These are phyloP conservation scores for Phanerochaete carnosa DNA, from an alignment of 768 basidiomycete genomes.

Conservation along the genomic window DNA sequence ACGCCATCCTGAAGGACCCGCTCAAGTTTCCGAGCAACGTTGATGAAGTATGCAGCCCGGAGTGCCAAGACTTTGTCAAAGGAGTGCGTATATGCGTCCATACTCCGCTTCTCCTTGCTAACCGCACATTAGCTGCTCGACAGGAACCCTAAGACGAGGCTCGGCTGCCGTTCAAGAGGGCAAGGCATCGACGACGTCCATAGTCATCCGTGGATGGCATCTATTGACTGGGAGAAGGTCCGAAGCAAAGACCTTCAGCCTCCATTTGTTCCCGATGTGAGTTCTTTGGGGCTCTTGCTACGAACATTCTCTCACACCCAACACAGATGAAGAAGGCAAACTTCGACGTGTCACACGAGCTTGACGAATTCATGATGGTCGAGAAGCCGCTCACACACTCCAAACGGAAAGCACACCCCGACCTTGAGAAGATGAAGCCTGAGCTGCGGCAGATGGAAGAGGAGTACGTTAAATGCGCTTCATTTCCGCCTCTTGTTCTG, in stretches of 20 bases:
- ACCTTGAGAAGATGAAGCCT: conserved; percentile 85
- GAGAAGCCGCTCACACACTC: conserved; percentile 97
- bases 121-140: conserved; percentile 66
- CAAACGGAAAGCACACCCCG: conserved; percentile 88
- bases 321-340: conserved; percentile 91
- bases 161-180: conserved; percentile 74
- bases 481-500: background rate
- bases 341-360: conserved; percentile 95
- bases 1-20: conserved; percentile 78
- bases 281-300: conserved; percentile 31
- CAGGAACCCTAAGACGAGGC: conserved; percentile 68
- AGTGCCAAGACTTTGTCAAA: conserved; percentile 63
- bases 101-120: background rate
- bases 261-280: conserved; percentile 89
- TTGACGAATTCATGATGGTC: conserved; percentile 95
- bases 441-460: conserved; percentile 93
- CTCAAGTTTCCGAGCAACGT: conserved; percentile 75
- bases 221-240: conserved; percentile 78
- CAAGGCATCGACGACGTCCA: conserved; percentile 78
- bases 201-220: conserved; percentile 79
- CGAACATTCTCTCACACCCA: conserved; percentile 3
- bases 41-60: conserved; percentile 54
- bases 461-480: conserved; percentile 52
- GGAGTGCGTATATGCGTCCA: conserved; percentile 45
- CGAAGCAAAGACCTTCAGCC: conserved; percentile 69